Percentiles rank a stretch among this genome's conserved stretches.
phyloP scores from a whole-genome alignment of 352 stramenopile genomes.

The Globisporangium parvum region DNA sequence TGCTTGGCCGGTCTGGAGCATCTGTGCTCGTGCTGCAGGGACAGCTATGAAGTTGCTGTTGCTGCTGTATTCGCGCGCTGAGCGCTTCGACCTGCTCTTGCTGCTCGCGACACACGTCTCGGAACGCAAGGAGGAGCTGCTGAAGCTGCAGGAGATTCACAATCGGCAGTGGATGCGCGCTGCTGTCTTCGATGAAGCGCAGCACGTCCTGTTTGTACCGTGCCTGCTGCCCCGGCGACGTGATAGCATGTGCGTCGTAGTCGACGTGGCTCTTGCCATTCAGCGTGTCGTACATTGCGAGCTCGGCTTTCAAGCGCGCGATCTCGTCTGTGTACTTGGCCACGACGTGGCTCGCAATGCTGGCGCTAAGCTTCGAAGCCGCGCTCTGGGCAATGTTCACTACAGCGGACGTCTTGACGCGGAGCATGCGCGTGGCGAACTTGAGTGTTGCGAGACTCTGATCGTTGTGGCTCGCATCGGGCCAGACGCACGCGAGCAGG shows the following conservation, averaged over 20 bases:
- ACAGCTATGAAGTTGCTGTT: not conserved
- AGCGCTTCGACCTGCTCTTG: not conserved
- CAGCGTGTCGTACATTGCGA: slow-evolving; percentile 62
- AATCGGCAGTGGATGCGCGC: slow-evolving; percentile 19
- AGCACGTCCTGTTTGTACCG: slow-evolving; percentile 21
- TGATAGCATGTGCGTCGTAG: slow-evolving; percentile 21
- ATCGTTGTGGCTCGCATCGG: slow-evolving; percentile 65
- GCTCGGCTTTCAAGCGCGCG: slow-evolving; percentile 41
- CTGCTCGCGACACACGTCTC: slow-evolving; percentile 31
- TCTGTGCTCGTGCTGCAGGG: not conserved
- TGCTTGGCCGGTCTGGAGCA: slow-evolving; percentile 4
- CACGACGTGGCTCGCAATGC: slow-evolving; percentile 9
- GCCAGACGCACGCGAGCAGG: slow-evolving; percentile 84
- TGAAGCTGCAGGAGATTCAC: slow-evolving; percentile 42
- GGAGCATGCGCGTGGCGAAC: slow-evolving; percentile 87
- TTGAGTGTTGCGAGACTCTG: slow-evolving; percentile 89
- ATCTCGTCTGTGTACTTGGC: slow-evolving; percentile 43
- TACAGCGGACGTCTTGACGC: slow-evolving; percentile 73
- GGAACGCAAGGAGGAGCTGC: slow-evolving; percentile 38
- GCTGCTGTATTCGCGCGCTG: not conserved
- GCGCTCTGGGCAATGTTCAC: slow-evolving; percentile 41
- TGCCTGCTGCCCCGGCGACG: slow-evolving; percentile 10
- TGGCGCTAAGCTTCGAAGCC: slow-evolving; percentile 12
- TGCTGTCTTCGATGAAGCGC: slow-evolving; percentile 30
- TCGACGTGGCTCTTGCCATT: slow-evolving; percentile 28